Percentiles rank a stretch among this genome's conserved stretches.
Conservation (phyloP, 2,329 filamentous ascomycete genomes). For the Elsinoe necatrix region DNA sequence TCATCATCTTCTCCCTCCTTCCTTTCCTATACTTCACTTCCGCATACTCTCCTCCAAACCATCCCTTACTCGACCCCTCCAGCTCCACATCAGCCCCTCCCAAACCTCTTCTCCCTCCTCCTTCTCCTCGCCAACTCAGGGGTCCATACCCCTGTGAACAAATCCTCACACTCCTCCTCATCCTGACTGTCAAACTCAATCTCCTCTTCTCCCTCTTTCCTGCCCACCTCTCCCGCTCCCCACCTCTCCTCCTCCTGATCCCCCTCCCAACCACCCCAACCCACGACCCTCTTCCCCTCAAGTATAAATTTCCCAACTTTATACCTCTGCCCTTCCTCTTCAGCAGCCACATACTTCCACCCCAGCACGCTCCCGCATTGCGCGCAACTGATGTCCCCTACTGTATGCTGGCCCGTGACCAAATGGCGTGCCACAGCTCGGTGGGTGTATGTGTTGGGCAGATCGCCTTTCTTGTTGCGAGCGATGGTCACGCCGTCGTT, state of each 20-base stretch:
- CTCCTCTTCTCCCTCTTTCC: conserved; percentile 23
- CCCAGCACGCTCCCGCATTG: conserved; percentile 50
- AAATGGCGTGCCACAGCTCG: conserved; percentile 50
- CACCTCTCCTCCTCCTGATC: conserved; percentile 21
- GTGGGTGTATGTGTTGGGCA: conserved; percentile 52
- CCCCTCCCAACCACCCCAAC: conserved; percentile 42
- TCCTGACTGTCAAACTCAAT: conserved; percentile 57
- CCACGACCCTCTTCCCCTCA: conserved; percentile 49
- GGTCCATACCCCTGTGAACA: conserved; percentile 56
- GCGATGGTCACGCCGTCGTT: not conserved
- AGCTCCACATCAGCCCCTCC: conserved; percentile 7
- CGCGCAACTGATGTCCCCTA: conserved; percentile 51
- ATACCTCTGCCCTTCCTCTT: conserved; percentile 53
- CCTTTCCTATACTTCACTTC: too few relatives aligned
- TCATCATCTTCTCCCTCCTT: not conserved
- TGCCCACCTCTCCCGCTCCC: not conserved
- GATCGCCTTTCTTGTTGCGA: conserved; percentile 26
- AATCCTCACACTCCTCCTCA: conserved; percentile 58
- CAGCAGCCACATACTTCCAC: conserved; percentile 58
- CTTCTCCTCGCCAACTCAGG: conserved; percentile 45
- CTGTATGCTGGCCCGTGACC: conserved; percentile 55
- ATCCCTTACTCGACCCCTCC: too few relatives aligned
- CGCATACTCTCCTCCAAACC: too few relatives aligned
- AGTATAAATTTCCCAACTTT: conserved; percentile 61
- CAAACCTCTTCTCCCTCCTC: conserved; percentile 29